Evolutionary conservation across 805 yeast species (phyloP).

Genomic region (Lachancea sp.): DNA sequence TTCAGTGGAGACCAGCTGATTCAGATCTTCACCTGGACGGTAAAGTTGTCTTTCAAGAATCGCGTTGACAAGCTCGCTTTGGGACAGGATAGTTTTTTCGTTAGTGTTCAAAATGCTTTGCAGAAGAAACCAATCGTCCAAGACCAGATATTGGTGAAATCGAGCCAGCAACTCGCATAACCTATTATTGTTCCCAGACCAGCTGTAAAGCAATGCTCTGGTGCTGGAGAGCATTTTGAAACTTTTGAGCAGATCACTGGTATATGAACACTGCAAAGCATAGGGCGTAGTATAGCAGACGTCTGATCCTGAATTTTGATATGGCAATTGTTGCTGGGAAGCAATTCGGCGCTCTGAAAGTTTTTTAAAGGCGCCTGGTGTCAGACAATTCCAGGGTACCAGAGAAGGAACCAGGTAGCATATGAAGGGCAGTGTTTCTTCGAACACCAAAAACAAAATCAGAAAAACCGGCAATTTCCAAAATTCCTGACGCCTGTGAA

Average conservation of each 20-base stretch:
- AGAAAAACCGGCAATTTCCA: slow-evolving; percentile 49
- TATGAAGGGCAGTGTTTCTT: slow-evolving; percentile 48
- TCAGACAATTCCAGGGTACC: slow-evolving; percentile 52
- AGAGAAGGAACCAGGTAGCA: slow-evolving; percentile 50
- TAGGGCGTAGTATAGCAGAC: slow-evolving; percentile 40
- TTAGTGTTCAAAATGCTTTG: slow-evolving; percentile 12
- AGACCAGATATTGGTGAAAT: slow-evolving; percentile 46
- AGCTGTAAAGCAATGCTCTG: slow-evolving; percentile 34
- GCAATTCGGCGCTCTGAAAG: slow-evolving; percentile 25
- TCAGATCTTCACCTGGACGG: slow-evolving; percentile 30
- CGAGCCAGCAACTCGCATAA: slow-evolving; percentile 39
- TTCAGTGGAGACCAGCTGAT: slow-evolving; percentile 31
- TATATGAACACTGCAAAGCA: slow-evolving; percentile 37
- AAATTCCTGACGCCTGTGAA: slow-evolving; percentile 41
- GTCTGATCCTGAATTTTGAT: slow-evolving; percentile 9
- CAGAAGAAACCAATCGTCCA: slow-evolving; percentile 28
- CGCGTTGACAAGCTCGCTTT: slow-evolving; percentile 46
- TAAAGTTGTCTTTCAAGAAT: slow-evolving; percentile 54
- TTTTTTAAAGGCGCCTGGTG: slow-evolving; percentile 37
- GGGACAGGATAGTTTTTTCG: slow-evolving; percentile 30
- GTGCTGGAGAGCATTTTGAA: slow-evolving; percentile 35
- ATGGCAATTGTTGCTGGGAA: slow-evolving; percentile 1
- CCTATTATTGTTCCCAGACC: slow-evolving; percentile 34
- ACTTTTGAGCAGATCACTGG: slow-evolving; percentile 33
- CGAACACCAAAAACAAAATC: slow-evolving; percentile 41